Evolutionary conservation across 2,329 filamentous ascomycete genomes (phyloP).

Genomic region (Gyromitra esculenta): DNA sequence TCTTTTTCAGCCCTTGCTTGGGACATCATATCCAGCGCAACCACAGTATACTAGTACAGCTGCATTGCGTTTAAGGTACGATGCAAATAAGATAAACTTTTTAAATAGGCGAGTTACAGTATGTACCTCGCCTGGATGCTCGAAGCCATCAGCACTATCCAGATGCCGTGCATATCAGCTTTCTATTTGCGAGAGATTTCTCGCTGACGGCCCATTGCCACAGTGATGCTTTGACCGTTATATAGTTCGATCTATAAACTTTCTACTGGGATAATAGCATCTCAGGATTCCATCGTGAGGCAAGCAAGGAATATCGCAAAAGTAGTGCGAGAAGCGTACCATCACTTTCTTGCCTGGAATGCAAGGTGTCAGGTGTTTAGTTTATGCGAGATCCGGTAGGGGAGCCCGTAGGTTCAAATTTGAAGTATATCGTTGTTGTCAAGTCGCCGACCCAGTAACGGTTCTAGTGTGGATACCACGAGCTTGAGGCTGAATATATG

Average conservation of each 20-base stretch:
- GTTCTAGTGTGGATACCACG: constrained; percentile 1
- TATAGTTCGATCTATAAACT: background rate
- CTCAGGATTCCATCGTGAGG: background rate
- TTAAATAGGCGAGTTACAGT: constrained; percentile 2
- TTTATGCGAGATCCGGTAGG: background rate
- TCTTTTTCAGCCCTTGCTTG: constrained; percentile 28
- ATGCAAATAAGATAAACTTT: constrained; percentile 23
- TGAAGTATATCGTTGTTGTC: constrained; percentile 1
- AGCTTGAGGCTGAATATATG: background rate
- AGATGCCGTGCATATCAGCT: background rate
- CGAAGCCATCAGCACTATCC: background rate
- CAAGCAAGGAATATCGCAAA: background rate
- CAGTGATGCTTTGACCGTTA: constrained; percentile 5
- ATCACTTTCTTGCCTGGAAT: background rate
- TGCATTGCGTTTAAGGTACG: constrained; percentile 32
- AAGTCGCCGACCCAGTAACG: constrained; percentile 3
- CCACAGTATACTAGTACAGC: background rate
- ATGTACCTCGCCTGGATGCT: constrained; percentile 28
- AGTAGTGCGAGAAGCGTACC: background rate
- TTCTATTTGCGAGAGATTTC: background rate
- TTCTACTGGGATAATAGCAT: background rate
- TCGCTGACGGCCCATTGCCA: background rate
- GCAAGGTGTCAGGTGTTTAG: constrained; percentile 15
- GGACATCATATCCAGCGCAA: background rate
- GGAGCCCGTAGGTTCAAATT: background rate